Conservation (phyloP, 2,329 filamentous ascomycete species). For the Didymella lethalis region DNA sequence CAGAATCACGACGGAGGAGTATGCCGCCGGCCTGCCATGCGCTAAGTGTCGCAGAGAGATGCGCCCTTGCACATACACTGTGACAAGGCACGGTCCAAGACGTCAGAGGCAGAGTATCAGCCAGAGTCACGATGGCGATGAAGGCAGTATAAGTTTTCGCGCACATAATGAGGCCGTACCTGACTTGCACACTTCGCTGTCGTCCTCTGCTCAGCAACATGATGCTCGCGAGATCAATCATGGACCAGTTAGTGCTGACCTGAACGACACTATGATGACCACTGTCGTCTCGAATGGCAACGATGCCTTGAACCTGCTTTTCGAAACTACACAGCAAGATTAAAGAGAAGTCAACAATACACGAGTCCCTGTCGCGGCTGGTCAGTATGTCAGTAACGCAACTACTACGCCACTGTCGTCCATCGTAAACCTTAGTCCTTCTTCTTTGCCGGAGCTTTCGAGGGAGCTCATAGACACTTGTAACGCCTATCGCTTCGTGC, state of each 20-base stretch:
- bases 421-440: neutral
- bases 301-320: neutral
- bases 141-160: neutral
- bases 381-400: neutral
- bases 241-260: neutral
- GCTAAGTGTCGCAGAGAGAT: conserved; percentile 10
- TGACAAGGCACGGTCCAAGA: conserved; percentile 7
- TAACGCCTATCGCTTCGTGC: neutral
- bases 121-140: neutral
- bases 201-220: neutral
- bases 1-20: neutral
- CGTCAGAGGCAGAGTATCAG: conserved; percentile 1
- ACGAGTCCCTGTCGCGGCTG: neutral
- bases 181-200: neutral
- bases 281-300: conserved; percentile 7
- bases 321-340: neutral
- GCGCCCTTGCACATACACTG: conserved; percentile 4
- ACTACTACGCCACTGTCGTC: neutral
- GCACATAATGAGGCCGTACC: neutral
- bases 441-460: neutral
- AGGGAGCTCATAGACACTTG: neutral
- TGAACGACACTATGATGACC: neutral
- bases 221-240: neutral
- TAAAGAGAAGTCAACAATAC: neutral
- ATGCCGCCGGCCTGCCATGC: neutral